Percentiles rank a stretch among this genome's conserved stretches.
Evolutionary conservation across 192 early-diverging fungal species (phyloP).

Genomic region (Pilobolus umbonatus): DNA sequence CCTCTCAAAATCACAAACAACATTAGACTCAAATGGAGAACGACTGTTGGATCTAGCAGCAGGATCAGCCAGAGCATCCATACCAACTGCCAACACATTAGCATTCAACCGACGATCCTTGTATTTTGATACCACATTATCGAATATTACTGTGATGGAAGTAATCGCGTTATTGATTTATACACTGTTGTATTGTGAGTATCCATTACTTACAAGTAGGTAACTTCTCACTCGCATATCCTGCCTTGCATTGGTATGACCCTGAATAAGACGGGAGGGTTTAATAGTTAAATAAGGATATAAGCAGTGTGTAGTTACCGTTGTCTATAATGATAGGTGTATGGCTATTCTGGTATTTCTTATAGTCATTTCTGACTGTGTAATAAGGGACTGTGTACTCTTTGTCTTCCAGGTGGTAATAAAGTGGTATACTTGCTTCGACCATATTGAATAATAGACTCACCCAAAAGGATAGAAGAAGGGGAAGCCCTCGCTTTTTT

Average conservation of each 20-base stretch:
- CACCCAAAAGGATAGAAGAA: background rate
- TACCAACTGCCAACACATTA: slow-evolving; percentile 52
- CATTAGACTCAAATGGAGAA: slow-evolving; percentile 60
- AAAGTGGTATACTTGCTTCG: slow-evolving; percentile 6
- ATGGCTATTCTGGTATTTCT: slow-evolving; percentile 33
- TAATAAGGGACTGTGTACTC: slow-evolving; percentile 40
- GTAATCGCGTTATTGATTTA: background rate
- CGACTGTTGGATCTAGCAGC: slow-evolving; percentile 47
- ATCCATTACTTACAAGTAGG: slow-evolving; percentile 47
- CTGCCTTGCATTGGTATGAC: slow-evolving; percentile 74
- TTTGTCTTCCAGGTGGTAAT: slow-evolving; percentile 28
- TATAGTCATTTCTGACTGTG: slow-evolving; percentile 37
- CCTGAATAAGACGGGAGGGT: slow-evolving; percentile 29
- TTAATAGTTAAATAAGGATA: background rate
- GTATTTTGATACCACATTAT: slow-evolving; percentile 63
- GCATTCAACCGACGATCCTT: slow-evolving; percentile 49
- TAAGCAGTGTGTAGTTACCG: slow-evolving; percentile 31
- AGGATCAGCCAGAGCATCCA: slow-evolving; percentile 60
- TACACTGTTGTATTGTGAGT: background rate
- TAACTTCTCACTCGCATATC: slow-evolving; percentile 66
- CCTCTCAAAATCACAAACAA: slow-evolving; percentile 69
- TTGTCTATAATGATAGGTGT: slow-evolving; percentile 68
- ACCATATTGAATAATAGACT: background rate
- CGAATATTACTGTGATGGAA: slow-evolving; percentile 60
- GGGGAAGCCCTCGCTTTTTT: background rate